Conservation (phyloP, 108 stramenopile genomes). For the Poteriospumella lacustris region DNA sequence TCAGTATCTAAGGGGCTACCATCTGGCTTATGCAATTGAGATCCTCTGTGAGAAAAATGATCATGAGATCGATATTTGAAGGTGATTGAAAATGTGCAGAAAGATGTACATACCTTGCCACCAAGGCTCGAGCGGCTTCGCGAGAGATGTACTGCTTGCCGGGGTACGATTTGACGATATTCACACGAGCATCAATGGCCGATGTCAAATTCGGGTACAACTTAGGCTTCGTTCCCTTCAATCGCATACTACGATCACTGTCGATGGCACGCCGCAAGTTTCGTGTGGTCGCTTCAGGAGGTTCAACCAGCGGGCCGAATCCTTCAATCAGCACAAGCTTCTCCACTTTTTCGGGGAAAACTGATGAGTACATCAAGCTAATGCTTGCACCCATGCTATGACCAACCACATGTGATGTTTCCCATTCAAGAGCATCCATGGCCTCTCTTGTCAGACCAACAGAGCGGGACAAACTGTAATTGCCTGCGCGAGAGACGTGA, state of each 20-base stretch:
- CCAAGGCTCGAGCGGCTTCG: neutral
- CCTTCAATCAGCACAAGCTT: slow-evolving; percentile 20
- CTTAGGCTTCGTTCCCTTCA: neutral
- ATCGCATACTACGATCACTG: neutral
- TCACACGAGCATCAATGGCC: neutral
- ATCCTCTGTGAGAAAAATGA: slow-evolving; percentile 2
- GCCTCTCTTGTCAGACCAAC: neutral
- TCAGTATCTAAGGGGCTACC: neutral
- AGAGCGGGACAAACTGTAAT: neutral
- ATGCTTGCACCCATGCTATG: slow-evolving; percentile 12
- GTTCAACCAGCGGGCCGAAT: neutral
- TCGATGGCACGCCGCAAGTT: neutral
- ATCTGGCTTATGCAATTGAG: neutral
- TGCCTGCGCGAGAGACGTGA: neutral
- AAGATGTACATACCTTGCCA: neutral
- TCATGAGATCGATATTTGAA: neutral
- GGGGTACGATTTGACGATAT: neutral
- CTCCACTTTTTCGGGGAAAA: neutral
- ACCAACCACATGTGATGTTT: neutral
- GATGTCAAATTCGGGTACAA: neutral
- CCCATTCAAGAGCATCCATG: neutral
- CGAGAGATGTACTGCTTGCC: neutral
- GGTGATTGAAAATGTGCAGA: neutral
- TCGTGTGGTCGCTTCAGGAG: neutral
- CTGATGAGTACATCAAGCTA: neutral